Base-by-base conservation (phyloP, 164 flowering plant genomes). In the Saururus chinensis region DNA sequence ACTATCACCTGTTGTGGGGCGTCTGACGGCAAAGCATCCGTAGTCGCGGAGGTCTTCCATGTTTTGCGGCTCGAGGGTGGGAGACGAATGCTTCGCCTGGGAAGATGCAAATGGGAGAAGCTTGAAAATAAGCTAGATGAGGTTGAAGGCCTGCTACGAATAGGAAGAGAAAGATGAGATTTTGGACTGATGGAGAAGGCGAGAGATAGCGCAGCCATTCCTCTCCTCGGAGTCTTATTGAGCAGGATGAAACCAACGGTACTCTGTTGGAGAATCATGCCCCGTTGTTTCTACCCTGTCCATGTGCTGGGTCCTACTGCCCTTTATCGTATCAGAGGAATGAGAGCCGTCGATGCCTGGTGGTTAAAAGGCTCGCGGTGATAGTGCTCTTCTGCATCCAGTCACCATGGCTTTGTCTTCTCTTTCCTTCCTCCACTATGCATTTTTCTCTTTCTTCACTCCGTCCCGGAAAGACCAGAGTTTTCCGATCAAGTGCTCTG, bases 41-140 rank as follows among this genome's bases (percentile, higher is more conserved):
- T 74, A 21, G 63, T 53, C 7, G 84, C 80, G 30, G 61, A 61
- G 17, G 70, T 61, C 67, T 66, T 76, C 76, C 75, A 73, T 65
- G 66, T 13, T 51, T 19, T 17, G 17, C 22, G 64, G 30, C 51
- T 48, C 41, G 70, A 74, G 56, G 21, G 1, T 62, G 51, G 64
- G 19, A 12, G 56, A n/a, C 20, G 65, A n/a, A 26, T 19, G 35
- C 55, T 30, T 56, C 9, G 64, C 21, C 51, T 70, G 20, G 74
- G 57, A 19, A 24, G 42, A 62, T 51, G 24, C 62, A 66, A 45
- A 11, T 60, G 59, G 48, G 64, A 65, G 14, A 45, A 45, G 49
- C 49, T 45, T 45, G 49, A 12, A 45, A 17, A 45, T 10, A 13
- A 45, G 49, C 14, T 12, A 45, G 49, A 45, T 45, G 49, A 13